phyloP scores from a whole-genome alignment of 345 rosid species.

The Corchorus olitorius region DNA sequence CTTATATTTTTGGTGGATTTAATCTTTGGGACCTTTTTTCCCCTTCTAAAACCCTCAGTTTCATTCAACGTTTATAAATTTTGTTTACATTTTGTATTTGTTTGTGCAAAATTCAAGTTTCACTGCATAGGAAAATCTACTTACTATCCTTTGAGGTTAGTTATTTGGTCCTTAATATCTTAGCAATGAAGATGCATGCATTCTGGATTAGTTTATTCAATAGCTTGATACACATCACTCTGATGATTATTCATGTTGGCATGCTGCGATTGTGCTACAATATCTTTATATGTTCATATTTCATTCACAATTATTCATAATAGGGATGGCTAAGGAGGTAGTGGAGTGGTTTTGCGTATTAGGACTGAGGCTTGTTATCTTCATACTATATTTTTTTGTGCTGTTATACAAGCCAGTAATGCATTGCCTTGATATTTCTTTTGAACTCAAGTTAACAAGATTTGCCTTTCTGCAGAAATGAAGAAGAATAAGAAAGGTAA shows the following conservation, averaged over 20 bases:
- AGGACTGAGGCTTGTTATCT: background rate
- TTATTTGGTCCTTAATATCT: background rate
- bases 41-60: too few species aligned
- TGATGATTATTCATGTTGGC: background rate
- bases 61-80: too few species aligned
- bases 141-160: background rate
- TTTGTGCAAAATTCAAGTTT: too few species aligned
- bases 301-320: too few species aligned
- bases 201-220: background rate
- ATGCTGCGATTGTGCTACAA: background rate
- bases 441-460: background rate
- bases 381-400: background rate
- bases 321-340: too few species aligned
- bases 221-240: background rate
- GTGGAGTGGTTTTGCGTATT: too few species aligned
- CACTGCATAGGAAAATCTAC: background rate
- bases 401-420: background rate
- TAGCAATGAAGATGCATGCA: background rate
- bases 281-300: background rate
- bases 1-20: too few species aligned
- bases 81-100: too few species aligned
- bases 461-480: background rate
- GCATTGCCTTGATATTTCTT: background rate
- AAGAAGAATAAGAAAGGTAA: slow-evolving; percentile 20
- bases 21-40: too few species aligned